Base-by-base conservation (phyloP, 257 asterid species). In the Scutellaria baicalensis region DNA sequence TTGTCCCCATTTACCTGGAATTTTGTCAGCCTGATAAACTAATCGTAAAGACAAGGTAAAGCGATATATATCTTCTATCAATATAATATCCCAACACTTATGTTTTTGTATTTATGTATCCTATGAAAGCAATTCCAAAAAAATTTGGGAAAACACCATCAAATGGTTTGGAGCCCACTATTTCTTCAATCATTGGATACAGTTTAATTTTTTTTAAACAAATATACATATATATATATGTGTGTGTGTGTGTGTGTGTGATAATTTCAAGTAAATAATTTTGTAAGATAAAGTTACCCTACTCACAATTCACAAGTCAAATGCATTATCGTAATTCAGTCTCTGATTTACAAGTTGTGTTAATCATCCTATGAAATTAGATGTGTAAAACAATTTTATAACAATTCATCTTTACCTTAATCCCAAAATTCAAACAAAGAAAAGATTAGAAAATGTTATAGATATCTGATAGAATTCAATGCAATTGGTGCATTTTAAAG, bases 41-140 rank as follows among this genome's bases (percentile, higher is more conserved):
- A 54, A 73, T 73, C 79, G 73, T 78, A 64, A 73, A 78, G 79
- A 48, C 12, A 68, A 60, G 73, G 70, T 63, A 58, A 74, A 64
- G 51, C 51, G 17, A 43, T 27, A 9, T 42, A 43, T 27, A 9
- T 42, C 7, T 55, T 43, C 47, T 23, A 17, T 33, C 6, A 13
- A 17, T 35, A 59, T 38, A 8, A 14, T 59, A 35, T 35, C 31
- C 33, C 63, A 57, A 6, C 63, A 57, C 20, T 31, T 10, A 3
- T 23, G 10, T 9, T 55, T 11, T 23, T 50, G 35, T 52, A 45
- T 18, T 10, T 64, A 3, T 61, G 23, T 23, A 64, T 23, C 10
- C 35, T 35, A 42, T 49, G 45, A 0, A 61, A 48, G 59, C 23
- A 57, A 44, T 70, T 65, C 63, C 75, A 69, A 75, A 57, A 44